Evolutionary conservation across 805 yeast species (phyloP), one percentile per base, ranked within the genome.

Genomic region (Metschnikowia anglica): DNA sequence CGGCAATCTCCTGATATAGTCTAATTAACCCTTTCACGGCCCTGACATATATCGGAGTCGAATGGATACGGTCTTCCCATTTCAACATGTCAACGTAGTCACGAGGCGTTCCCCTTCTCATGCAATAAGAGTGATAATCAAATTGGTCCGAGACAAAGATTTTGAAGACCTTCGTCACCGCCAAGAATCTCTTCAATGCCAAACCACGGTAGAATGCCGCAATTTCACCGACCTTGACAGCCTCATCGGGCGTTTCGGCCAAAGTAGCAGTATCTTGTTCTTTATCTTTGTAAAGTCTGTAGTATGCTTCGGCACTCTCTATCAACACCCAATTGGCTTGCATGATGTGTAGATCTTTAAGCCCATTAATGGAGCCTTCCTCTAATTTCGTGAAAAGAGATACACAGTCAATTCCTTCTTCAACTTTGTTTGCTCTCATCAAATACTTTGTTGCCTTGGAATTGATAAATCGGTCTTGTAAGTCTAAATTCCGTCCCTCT

Each of bases 111-210:
- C 97, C 98, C 54, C 85, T 81, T 65, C 97, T 79, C 74, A 87
- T 79, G 60, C 95, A 85, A 62, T 88, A 93, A 34, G 86, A 83
- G 61, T 93, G 98, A 82, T 91, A 93, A 62, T 93, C 99, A 50
- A 85, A 75, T 68, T 93, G 97, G 59, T 93, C 99, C 48, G 78
- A 79, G 58, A 72, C 77, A 65, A 81, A 89, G 40, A 80, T 85
- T 33, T 79, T 74, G 63, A 81, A 89, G 23, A 85, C 77, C 46
- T 80, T 79, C 37, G 80, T 68, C 34, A 89, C 73, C 2, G 88
- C 81, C 31, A 68, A 62, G 59, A 76, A 87, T 55, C 98, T 77
- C 65, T 93, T 93, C 49, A 89, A 66, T 0, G 97, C 80, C 51
- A 93, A 65, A 0, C 95, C 96, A 46, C 70, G 66, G 55, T 71